These are phyloP conservation scores for Microdochium bolleyi DNA, from an alignment of 2,329 filamentous ascomycete species.

Conservation along the genomic window DNA sequence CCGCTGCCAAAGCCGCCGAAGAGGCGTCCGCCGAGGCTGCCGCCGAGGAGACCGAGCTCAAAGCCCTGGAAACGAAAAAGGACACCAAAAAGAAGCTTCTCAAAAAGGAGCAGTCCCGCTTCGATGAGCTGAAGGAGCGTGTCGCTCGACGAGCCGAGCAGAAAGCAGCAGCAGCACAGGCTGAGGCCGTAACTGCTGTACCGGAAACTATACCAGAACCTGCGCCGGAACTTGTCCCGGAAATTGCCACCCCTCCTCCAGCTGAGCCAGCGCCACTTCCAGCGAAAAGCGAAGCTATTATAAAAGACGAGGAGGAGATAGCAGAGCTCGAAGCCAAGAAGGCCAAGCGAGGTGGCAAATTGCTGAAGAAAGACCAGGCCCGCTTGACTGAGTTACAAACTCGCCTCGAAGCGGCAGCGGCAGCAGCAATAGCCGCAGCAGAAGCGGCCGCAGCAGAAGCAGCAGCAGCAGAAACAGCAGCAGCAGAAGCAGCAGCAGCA, in stretches of 20 bases:
- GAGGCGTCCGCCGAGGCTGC: conserved; percentile 22
- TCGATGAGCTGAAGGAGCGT: conserved; percentile 25
- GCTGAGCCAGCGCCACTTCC: conserved; percentile 14
- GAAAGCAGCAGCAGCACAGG: conserved; percentile 24
- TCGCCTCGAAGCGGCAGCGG: conserved; percentile 1
- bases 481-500: not conserved
- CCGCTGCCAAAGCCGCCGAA: conserved; percentile 18
- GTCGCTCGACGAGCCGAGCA: conserved; percentile 19
- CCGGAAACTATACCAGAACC: not conserved
- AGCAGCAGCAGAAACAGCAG: not conserved
- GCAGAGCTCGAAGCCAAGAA: not conserved
- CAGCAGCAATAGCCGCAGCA: conserved; percentile 10
- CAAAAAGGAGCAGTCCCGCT: conserved; percentile 19
- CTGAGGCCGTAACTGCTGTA: conserved; percentile 20
- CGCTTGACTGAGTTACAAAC: not conserved
- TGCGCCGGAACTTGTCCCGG: not conserved
- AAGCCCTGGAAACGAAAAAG: conserved; percentile 18
- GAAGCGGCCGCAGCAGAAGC: not conserved
- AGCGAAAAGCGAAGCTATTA: not conserved
- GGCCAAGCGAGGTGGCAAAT: not conserved
- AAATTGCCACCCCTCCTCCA: not conserved
- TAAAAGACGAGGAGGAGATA: not conserved
- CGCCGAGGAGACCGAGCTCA: conserved; percentile 29
- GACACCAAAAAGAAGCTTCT: conserved; percentile 16
- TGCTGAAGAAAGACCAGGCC: not conserved